Conservation (phyloP, 768 basidiomycete genomes). For the Multifurca ochricompacta region DNA sequence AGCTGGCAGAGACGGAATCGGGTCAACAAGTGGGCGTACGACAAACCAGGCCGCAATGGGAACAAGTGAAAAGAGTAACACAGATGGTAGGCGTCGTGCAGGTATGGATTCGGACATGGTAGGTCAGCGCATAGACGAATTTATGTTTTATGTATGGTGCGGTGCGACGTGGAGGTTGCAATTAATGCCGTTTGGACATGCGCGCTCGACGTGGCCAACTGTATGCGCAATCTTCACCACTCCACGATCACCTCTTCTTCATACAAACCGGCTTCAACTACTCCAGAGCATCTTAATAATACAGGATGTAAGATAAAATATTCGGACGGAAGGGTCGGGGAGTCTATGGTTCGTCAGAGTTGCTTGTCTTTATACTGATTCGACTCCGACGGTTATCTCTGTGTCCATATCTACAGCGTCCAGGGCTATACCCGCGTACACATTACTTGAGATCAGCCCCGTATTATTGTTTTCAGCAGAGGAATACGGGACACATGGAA, state of each 20-base stretch:
- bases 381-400: neutral
- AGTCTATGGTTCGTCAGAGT: constrained; percentile 46
- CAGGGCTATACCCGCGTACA: constrained; percentile 45
- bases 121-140: neutral
- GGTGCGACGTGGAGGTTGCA: neutral
- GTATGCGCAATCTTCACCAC: constrained; percentile 16
- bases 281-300: constrained; percentile 9
- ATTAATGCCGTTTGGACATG: neutral
- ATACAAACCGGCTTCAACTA: neutral
- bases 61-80: constrained; percentile 50
- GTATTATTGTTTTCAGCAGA: constrained; percentile 65
- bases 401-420: constrained; percentile 33
- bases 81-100: constrained; percentile 15
- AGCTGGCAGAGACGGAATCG: constrained; percentile 59
- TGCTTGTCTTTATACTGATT: neutral
- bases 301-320: constrained; percentile 42
- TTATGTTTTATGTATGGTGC: neutral
- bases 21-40: constrained; percentile 61
- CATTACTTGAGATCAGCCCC: constrained; percentile 77
- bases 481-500: constrained; percentile 62
- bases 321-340: constrained; percentile 45
- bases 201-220: constrained; percentile 10
- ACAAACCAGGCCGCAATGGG: constrained; percentile 72
- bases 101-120: constrained; percentile 14
- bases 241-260: constrained; percentile 4